A percentile compares a stretch with the other conserved stretches of the same genome.
phyloP scores from a whole-genome alignment of 2,329 filamentous ascomycete species.

The Colletotrichum agaves region DNA sequence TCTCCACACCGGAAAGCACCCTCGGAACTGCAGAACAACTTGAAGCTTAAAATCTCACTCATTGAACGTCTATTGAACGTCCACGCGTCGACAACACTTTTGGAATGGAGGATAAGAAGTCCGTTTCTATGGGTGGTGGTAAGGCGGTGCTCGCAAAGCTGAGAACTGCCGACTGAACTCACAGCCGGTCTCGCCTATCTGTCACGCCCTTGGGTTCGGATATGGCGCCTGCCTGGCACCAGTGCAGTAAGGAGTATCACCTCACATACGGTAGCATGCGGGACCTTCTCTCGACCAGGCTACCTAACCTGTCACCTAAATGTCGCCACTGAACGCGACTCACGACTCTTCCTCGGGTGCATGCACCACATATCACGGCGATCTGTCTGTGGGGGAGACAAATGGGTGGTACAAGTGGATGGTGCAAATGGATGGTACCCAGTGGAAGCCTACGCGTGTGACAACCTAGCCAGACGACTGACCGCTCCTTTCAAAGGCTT shows the following conservation, averaged over 20 bases:
- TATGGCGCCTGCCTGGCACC: not conserved
- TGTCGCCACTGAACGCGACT: constrained; percentile 24
- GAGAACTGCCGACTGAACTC: constrained; percentile 11
- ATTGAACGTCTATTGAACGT: not conserved
- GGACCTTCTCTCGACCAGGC: constrained; percentile 7
- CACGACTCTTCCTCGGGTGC: constrained; percentile 6
- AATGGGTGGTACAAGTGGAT: no score
- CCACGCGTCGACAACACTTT: not conserved
- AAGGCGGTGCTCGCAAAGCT: not conserved
- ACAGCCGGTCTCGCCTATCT: constrained; percentile 5
- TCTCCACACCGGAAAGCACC: constrained; percentile 2
- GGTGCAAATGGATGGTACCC: constrained; percentile 11
- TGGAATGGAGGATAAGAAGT: not conserved
- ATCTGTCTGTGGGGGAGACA: constrained; percentile 3
- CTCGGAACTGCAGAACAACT: not conserved
- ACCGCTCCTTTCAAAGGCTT: constrained; percentile 27
- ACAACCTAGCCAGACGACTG: constrained; percentile 12
- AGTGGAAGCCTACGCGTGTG: constrained; percentile 16
- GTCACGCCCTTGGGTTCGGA: not conserved
- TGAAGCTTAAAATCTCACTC: constrained; percentile 4
- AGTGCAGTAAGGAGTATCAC: constrained; percentile 28
- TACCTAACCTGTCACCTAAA: constrained; percentile 31
- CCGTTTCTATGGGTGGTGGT: not conserved
- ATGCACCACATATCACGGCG: constrained; percentile 17
- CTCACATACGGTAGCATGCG: constrained; percentile 25